A percentile compares a stretch with the other conserved stretches of the same genome.
Conservation (phyloP, 208 protist genomes). For the Lotmaria passim region DNA sequence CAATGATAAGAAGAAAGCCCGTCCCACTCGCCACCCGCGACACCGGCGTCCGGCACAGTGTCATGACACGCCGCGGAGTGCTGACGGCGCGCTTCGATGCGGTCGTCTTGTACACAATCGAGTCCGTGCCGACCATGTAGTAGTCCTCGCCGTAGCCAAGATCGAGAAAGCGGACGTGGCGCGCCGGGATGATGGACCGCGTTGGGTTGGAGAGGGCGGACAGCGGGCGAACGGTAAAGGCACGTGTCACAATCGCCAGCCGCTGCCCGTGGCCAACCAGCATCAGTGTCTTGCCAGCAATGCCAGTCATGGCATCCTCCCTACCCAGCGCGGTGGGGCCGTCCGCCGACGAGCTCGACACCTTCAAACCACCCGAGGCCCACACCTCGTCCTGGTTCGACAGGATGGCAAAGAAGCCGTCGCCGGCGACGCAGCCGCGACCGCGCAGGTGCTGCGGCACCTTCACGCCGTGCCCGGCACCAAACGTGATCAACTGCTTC, state of each 20-base stretch:
- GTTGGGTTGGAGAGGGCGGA: conserved; percentile 76
- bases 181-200: conserved; percentile 75
- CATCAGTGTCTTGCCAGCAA: conserved; percentile 76
- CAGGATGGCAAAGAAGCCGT: conserved; percentile 88
- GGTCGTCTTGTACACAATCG: conserved; percentile 85
- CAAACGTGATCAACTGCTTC: conserved; percentile 86
- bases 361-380: conserved; percentile 66
- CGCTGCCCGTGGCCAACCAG: conserved; percentile 72
- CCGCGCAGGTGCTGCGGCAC: conserved; percentile 75
- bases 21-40: conserved; percentile 81
- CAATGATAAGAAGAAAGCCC: conserved; percentile 83
- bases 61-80: conserved; percentile 87
- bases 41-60: conserved; percentile 70
- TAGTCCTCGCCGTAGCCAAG: conserved; percentile 85
- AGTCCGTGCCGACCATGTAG: conserved; percentile 89
- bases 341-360: conserved; percentile 49
- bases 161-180: conserved; percentile 78
- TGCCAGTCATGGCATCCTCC: conserved; percentile 66
- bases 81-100: conserved; percentile 67
- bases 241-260: conserved; percentile 72
- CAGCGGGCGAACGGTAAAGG: conserved; percentile 80
- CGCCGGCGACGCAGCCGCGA: conserved; percentile 82
- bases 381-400: conserved; percentile 88
- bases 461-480: conserved; percentile 61
- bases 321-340: conserved; percentile 58